Evolutionary conservation across 495 filamentous ascomycete species (phyloP).

Genomic region (Lindgomyces ingoldianus): DNA sequence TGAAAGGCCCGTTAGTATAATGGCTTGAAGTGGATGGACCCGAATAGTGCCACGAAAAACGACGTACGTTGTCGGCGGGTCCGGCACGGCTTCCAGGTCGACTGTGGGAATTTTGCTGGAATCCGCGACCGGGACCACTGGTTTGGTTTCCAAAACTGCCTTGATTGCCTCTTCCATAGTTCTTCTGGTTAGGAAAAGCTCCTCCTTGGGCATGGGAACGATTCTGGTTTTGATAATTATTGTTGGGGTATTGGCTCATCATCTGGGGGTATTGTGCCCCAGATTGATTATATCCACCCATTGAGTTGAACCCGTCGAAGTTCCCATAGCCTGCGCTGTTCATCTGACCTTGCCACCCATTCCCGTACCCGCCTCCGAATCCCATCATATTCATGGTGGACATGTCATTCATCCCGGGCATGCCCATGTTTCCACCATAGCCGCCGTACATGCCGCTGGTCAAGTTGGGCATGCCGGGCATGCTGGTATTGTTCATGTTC

Average conservation of each 20-base stretch:
- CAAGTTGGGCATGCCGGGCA: slow-evolving; percentile 55
- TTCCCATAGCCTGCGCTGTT: slow-evolving; percentile 82
- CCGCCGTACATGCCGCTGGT: slow-evolving; percentile 67
- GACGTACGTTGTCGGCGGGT: slow-evolving; percentile 25
- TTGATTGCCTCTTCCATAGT: slow-evolving; percentile 56
- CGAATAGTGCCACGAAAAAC: slow-evolving; percentile 7
- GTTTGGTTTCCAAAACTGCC: slow-evolving; percentile 40
- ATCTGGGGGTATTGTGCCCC: slow-evolving; percentile 55
- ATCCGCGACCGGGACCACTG: slow-evolving; percentile 26
- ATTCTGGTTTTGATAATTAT: slow-evolving; percentile 54
- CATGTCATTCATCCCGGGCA: slow-evolving; percentile 55
- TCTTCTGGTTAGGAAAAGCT: slow-evolving; percentile 17
- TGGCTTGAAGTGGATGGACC: not conserved
- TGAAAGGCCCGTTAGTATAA: slow-evolving; percentile 7
- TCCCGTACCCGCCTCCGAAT: slow-evolving; percentile 39
- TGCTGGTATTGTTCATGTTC: slow-evolving; percentile 25
- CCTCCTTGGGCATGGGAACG: slow-evolving; percentile 48
- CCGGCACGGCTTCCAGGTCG: slow-evolving; percentile 24
- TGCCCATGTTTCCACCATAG: slow-evolving; percentile 64
- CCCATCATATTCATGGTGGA: slow-evolving; percentile 85
- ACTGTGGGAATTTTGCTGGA: slow-evolving; percentile 8
- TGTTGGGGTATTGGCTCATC: slow-evolving; percentile 58
- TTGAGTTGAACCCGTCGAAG: slow-evolving; percentile 66
- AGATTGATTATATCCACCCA: slow-evolving; percentile 67
- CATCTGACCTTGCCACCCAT: slow-evolving; percentile 68